phyloP scores from a whole-genome alignment of 495 filamentous ascomycete genomes.

The Poronia punctata region DNA sequence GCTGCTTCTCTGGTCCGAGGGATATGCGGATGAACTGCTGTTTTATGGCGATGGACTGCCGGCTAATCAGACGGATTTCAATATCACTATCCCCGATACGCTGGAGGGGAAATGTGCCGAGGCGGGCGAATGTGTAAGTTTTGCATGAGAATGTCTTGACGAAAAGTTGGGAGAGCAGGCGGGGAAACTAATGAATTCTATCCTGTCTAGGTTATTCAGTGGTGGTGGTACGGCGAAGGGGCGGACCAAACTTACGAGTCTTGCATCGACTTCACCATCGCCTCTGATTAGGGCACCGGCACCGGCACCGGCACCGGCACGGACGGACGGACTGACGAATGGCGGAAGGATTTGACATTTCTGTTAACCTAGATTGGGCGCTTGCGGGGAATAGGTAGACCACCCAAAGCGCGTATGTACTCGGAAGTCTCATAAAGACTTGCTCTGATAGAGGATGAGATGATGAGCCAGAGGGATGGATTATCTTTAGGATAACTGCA shows the following conservation, averaged over 20 bases:
- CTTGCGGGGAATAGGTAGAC: too few relatives aligned
- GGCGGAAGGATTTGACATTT: neutral
- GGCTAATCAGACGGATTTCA: conserved; percentile 55
- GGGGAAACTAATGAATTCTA: neutral
- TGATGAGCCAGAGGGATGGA: too few relatives aligned
- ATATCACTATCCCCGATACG: conserved; percentile 54
- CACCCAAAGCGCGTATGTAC: too few relatives aligned
- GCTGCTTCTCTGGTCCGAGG: conserved; percentile 48
- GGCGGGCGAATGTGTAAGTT: conserved; percentile 52
- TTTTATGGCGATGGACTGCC: conserved; percentile 52
- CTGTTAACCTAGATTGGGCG: neutral
- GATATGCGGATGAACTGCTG: conserved; percentile 33
- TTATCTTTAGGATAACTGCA: conserved; percentile 3
- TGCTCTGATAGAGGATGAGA: neutral
- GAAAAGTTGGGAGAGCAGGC: neutral
- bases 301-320: too few relatives aligned
- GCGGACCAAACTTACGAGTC: conserved; percentile 68
- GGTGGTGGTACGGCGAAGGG: conserved; percentile 61
- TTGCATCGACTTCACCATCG: conserved; percentile 61
- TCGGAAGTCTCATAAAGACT: neutral
- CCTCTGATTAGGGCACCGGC: conserved; percentile 15
- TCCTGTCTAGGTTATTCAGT: conserved; percentile 50
- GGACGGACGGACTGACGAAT: too few relatives aligned
- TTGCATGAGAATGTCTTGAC: neutral
- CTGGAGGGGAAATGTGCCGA: conserved; percentile 49